Evolutionary conservation across 768 basidiomycete species (phyloP).

Genomic region (Austroboletus festivus): DNA sequence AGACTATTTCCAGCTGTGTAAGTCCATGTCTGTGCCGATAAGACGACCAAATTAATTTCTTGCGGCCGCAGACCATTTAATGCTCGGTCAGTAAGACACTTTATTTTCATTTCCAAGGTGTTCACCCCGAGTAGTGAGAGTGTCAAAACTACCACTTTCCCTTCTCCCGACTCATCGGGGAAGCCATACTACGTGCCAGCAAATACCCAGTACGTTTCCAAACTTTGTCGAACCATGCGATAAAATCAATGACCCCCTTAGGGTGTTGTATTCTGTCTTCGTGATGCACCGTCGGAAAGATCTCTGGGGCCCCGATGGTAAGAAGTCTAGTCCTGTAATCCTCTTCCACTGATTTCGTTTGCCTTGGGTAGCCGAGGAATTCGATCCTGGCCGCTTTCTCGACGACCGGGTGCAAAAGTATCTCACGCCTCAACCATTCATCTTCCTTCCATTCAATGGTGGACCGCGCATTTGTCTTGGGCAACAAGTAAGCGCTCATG

Average conservation of each 20-base stretch:
- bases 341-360: background rate
- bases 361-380: slow-evolving; percentile 48
- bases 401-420: slow-evolving; percentile 62
- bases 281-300: slow-evolving; percentile 64
- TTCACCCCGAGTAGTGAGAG: slow-evolving; percentile 36
- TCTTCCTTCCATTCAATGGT: slow-evolving; percentile 67
- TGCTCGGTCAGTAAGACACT: slow-evolving; percentile 32
- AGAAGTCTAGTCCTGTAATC: background rate
- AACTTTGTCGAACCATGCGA: background rate
- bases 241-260: slow-evolving; percentile 13
- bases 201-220: slow-evolving; percentile 37
- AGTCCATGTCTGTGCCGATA: background rate
- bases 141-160: slow-evolving; percentile 46
- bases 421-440: slow-evolving; percentile 60
- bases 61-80: slow-evolving; percentile 43
- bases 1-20: slow-evolving; percentile 53
- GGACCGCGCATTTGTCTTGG: slow-evolving; percentile 57
- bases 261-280: slow-evolving; percentile 53
- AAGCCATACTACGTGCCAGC: slow-evolving; percentile 32
- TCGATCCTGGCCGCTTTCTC: slow-evolving; percentile 71
- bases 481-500: slow-evolving; percentile 42
- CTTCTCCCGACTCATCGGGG: slow-evolving; percentile 24
- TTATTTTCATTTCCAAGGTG: background rate
- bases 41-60: background rate
- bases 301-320: slow-evolving; percentile 72